A percentile compares a stretch with the other conserved stretches of the same genome.
These are phyloP conservation scores for Malania oleifera DNA, from an alignment of 164 flowering plant species.

Conservation along the genomic window DNA sequence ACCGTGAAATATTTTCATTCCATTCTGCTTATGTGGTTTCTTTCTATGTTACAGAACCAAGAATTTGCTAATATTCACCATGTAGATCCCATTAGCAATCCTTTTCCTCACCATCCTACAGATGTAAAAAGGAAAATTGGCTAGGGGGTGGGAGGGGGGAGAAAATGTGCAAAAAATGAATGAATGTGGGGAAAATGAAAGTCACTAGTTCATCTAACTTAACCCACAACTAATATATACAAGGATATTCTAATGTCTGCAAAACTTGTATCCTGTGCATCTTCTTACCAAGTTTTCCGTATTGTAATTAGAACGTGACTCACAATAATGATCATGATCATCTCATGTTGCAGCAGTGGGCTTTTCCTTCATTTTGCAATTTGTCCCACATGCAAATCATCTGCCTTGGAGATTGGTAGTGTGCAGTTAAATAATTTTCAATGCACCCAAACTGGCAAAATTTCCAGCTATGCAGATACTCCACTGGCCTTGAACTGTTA, in stretches of 20 bases:
- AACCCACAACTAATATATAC: conserved; percentile 14
- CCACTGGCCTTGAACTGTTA: conserved; percentile 52
- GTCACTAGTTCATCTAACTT: neutral
- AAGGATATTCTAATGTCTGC: conserved; percentile 13
- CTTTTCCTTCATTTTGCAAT: conserved; percentile 30
- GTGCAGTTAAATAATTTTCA: conserved; percentile 68
- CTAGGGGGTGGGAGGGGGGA: neutral
- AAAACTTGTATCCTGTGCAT: conserved; percentile 18
- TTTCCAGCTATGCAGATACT: conserved; percentile 51
- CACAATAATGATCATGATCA: conserved; percentile 17
- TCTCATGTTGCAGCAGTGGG: conserved; percentile 79
- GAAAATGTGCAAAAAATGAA: conserved; percentile 4
- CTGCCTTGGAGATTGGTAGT: conserved; percentile 81
- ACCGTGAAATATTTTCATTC: neutral
- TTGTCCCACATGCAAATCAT: conserved; percentile 84
- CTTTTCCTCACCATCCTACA: neutral
- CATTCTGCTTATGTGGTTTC: neutral
- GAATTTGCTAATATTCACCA: too few species aligned
- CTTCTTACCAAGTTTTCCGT: conserved; percentile 4
- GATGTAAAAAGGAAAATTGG: neutral
- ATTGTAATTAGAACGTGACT: neutral
- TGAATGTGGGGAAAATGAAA: conserved; percentile 1
- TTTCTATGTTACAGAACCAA: neutral
- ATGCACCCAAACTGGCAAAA: conserved; percentile 81
- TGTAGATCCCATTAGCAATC: neutral